These are phyloP conservation scores for Fusarium miscanthi DNA, from an alignment of 2,329 filamentous ascomycete species.

Conservation along the genomic window DNA sequence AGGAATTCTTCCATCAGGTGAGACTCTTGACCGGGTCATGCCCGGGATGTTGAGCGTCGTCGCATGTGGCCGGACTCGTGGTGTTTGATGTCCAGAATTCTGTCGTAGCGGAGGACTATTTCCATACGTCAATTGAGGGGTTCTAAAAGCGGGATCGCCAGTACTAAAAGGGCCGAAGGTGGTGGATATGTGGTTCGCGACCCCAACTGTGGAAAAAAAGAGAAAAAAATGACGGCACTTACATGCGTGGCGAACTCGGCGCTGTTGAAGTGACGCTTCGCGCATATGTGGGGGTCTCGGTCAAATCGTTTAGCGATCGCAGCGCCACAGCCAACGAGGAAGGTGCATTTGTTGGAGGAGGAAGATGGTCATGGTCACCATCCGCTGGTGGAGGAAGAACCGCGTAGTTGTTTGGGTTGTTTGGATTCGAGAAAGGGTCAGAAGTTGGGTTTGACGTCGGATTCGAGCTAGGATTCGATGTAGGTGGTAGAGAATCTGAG, in stretches of 20 bases:
- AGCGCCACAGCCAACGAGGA: slow-evolving; percentile 56
- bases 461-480: slow-evolving; percentile 37
- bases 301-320: slow-evolving; percentile 57
- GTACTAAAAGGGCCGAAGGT: slow-evolving; percentile 38
- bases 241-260: slow-evolving; percentile 69
- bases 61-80: slow-evolving; percentile 81
- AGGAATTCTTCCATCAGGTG: slow-evolving; percentile 93
- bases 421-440: slow-evolving; percentile 40
- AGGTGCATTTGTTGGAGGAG: slow-evolving; percentile 38
- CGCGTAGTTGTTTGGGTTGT: slow-evolving; percentile 46
- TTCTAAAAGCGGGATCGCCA: slow-evolving; percentile 30
- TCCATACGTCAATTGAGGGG: slow-evolving; percentile 36
- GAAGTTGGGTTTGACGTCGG: slow-evolving; percentile 41
- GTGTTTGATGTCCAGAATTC: slow-evolving; percentile 81
- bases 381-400: slow-evolving; percentile 51
- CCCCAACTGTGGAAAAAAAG: slow-evolving; percentile 16
- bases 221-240: slow-evolving; percentile 48
- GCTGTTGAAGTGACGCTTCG: slow-evolving; percentile 69
- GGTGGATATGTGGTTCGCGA: slow-evolving; percentile 38
- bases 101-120: slow-evolving; percentile 74
- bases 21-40: slow-evolving; percentile 93
- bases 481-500: slow-evolving; percentile 30
- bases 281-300: slow-evolving; percentile 66
- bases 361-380: slow-evolving; percentile 46
- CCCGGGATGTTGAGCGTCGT: slow-evolving; percentile 97